Base-by-base conservation (phyloP, 2,329 filamentous ascomycete genomes). In the Cordyceps tenuipes region DNA sequence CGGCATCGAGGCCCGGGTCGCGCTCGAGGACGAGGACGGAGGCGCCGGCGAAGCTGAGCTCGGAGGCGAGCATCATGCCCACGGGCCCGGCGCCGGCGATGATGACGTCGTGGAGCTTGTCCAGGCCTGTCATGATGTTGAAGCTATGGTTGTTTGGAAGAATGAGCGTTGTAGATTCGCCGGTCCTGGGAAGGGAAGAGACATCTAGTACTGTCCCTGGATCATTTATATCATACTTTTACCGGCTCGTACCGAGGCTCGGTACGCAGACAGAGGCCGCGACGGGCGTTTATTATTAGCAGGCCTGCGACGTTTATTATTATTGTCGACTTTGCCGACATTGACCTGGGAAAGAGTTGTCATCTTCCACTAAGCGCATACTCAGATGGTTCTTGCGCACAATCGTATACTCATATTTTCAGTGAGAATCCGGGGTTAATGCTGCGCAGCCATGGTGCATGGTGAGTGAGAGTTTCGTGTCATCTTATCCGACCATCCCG, bases 1-100 rank as follows among this genome's bases (percentile, higher is more conserved):
- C 50, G 3, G 61, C 62, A 3, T 62, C 19, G 21, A 57, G 48
- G 5, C 53, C 39, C 41, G 36, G 13, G 12, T 65, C 60, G 17
- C 60, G 19, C 62, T 77, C 75, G 4, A 76, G 65, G 3, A 77
- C 69, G 2, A 75, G 65, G 19, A 76, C 73, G 1, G 70, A 72
- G 12, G 65, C 62, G 23, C 64, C 48, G 47, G 67, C 67, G 9
- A 73, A 64, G 12, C 61, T 65, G 13, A 77, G 67, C 60, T 76
- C 74, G 56, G 69, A 71, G 48, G 73, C 71, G 2, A 73, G 61
- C 51, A 73, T 68, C 31, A 74, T 70, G 19, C 71, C 72, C 26
- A 73, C 67, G 1, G 72, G 71, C 0, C 72, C 72, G 9, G 66
- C 71, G n/a, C 71, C 72, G 8, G 66, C 70, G 31, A 74, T 68